phyloP scores from a whole-genome alignment of 169 alveolate genomes.

The Theileria orientalis region DNA sequence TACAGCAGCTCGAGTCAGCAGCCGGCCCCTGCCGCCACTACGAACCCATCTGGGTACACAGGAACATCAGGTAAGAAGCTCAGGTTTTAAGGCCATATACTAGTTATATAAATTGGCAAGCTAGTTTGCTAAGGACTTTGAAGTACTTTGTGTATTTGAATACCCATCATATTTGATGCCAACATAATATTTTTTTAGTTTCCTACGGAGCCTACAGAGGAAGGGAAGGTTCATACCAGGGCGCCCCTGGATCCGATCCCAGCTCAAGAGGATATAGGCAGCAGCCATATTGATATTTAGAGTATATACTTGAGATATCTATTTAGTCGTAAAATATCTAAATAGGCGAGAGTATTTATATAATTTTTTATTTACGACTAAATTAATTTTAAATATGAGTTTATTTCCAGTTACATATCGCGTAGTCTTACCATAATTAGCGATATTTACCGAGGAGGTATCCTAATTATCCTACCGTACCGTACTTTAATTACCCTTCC shows the following conservation, averaged over 20 bases:
- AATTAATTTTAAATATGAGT: too few relatives aligned
- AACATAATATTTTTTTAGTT: background rate
- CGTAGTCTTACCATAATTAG: too few relatives aligned
- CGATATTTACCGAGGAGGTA: too few relatives aligned
- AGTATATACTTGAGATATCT: background rate
- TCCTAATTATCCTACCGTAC: too few relatives aligned
- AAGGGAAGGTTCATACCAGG: constrained; percentile 8
- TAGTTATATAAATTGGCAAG: too few relatives aligned
- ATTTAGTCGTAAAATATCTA: background rate
- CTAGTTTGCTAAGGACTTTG: too few relatives aligned
- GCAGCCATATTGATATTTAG: constrained; percentile 29
- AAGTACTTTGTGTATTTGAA: too few relatives aligned
- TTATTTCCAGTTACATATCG: too few relatives aligned
- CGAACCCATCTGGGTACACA: background rate
- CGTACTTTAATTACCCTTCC: too few relatives aligned
- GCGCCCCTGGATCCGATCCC: background rate
- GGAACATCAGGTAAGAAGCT: too few relatives aligned
- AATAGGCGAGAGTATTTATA: background rate
- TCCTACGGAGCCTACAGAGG: constrained; percentile 33
- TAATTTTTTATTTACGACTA: background rate
- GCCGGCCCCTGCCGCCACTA: background rate
- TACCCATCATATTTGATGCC: too few relatives aligned
- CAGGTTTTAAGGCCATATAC: too few relatives aligned
- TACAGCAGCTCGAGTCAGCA: constrained; percentile 6
- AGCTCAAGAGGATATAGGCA: constrained; percentile 12